Base-by-base conservation (phyloP, 306 rosid species). In the Rosa rugosa region DNA sequence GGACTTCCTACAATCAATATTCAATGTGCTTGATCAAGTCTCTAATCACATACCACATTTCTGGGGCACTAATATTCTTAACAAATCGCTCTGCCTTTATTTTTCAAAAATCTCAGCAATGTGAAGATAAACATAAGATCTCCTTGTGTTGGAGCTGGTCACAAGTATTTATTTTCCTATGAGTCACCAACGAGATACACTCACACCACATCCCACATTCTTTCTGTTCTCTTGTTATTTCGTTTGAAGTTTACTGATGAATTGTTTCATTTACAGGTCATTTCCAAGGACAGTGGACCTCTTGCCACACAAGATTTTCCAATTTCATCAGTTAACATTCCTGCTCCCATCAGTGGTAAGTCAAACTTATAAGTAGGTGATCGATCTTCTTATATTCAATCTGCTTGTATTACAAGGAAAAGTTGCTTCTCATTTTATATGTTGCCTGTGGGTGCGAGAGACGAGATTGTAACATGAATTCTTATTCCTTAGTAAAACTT, bases 261-360 rank as follows among this genome's bases (percentile, higher is more conserved):
- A 8, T 63, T 79, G 84, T 78, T 34, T 78, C 57, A 49, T 77
- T 59, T 65, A 66, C 82, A 94, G 97, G 90, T 92, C 25, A 91
- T 94, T 76, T 83, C 90, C 56, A 92, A 89, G 91, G 93, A 90
- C 75, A 62, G 88, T 72, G 90, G 83, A 40, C 84, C 87, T 86
- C 77, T 86, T 49, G 71, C 79, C 46, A 70, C 81, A 74, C 83
- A 69, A 25, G 71, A 68, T 42, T 20, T 53, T 68, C 70, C 87
- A 13, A 76, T 83, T 71, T 14, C 77, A 45, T 42, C 81, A 47
- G 68, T 46, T 66, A 75, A 66, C 77, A 74, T 18, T 60, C 56
- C 80, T 51, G 72, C 85, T 71, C 75, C 89, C 70, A 59, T 4
- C 71, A 31, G 68, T 65, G 90, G 97, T 92, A 81, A 68, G 70